Conservation (phyloP, 257 asterid species). For the Nicotiana obtusifolia region DNA sequence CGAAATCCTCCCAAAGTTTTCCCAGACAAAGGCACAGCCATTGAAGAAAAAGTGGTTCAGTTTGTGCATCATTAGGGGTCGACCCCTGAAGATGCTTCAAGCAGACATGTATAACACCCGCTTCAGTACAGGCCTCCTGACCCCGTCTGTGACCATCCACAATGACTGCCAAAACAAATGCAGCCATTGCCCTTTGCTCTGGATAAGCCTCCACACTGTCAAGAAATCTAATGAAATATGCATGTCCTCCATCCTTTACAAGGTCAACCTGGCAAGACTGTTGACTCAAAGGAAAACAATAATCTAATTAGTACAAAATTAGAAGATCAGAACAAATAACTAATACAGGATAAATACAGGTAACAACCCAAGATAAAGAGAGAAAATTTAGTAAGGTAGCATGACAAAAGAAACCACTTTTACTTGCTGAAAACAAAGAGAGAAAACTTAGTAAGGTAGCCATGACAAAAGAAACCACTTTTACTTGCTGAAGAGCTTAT, state of each 20-base stretch:
- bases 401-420: background rate
- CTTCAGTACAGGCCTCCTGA: conserved; percentile 88
- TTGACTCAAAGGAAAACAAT: conserved; percentile 19
- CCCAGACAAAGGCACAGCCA: conserved; percentile 98
- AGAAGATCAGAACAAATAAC: background rate
- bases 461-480: background rate
- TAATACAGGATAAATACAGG: background rate
- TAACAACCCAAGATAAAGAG: background rate
- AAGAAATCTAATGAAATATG: conserved; percentile 83
- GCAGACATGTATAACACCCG: conserved; percentile 71
- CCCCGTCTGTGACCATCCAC: conserved; percentile 96
- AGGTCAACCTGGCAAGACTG: conserved; percentile 99
- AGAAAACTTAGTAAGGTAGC: background rate
- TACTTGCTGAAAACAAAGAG: background rate
- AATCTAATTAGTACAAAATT: background rate
- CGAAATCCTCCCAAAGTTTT: conserved; percentile 89
- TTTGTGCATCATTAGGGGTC: conserved; percentile 66
- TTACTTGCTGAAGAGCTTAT: background rate
- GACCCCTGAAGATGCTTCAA: conserved; percentile 84
- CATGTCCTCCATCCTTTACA: conserved; percentile 94
- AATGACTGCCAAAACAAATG: conserved; percentile 94
- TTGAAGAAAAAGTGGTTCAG: conserved; percentile 90
- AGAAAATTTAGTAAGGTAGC: background rate
- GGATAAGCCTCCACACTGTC: conserved; percentile 96
- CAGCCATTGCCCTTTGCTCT: conserved; percentile 99